A percentile compares a stretch with the other conserved stretches of the same genome.
Conservation (phyloP, 1,284 basidiomycete genomes). For the Cystobasidium pallidum region DNA sequence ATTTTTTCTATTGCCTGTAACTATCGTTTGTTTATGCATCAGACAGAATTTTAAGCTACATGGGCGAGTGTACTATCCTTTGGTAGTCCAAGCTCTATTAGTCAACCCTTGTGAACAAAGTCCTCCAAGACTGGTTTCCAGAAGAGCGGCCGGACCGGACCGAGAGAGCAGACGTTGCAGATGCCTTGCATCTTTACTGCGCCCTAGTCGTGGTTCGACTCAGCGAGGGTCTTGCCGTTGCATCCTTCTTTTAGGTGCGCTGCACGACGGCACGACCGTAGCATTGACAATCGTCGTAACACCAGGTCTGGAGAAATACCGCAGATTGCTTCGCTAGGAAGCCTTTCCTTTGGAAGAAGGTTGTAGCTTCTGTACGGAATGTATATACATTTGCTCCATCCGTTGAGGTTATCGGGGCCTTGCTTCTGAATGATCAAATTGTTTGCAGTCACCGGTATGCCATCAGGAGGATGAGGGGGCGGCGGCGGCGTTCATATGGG, state of each 20-base stretch:
- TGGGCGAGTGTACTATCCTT: no score
- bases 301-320: neutral
- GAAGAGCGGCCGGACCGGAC: neutral
- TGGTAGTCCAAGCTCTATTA: no score
- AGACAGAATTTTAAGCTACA: no score
- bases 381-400: neutral
- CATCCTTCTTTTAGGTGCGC: no score
- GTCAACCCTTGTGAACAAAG: no score
- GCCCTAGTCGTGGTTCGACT: neutral
- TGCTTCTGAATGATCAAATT: neutral
- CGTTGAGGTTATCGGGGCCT: neutral
- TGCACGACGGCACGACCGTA: no score
- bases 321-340: conserved; percentile 4
- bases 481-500: conserved; percentile 33
- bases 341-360: neutral
- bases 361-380: neutral
- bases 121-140: neutral
- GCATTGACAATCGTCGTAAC: neutral
- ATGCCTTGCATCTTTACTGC: neutral
- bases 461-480: conserved; percentile 14
- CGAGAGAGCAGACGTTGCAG: neutral
- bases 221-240: no score
- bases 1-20: neutral
- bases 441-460: neutral
- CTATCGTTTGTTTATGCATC: no score